A percentile compares a stretch with the other conserved stretches of the same genome.
Conservation (phyloP, 148 eudicot genomes). For the Chenopodium suecicum region DNA sequence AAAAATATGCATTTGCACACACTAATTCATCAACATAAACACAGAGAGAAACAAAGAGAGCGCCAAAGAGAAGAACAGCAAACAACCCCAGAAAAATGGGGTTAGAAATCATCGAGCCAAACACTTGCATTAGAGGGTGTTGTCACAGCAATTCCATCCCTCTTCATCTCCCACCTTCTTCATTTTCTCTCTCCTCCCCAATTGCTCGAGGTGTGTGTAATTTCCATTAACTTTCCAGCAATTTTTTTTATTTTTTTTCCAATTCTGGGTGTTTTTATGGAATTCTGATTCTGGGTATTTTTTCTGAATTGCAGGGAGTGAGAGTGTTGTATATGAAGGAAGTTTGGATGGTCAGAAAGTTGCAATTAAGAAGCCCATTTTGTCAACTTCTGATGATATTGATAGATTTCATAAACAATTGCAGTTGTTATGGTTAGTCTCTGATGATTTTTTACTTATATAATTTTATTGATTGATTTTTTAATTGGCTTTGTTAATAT, state of each 20-base stretch:
- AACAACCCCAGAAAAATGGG: conserved; percentile 32
- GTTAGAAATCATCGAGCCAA: conserved; percentile 56
- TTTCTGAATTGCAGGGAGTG: conserved; percentile 51
- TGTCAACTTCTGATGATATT: conserved; percentile 84
- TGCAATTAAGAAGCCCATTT: conserved; percentile 81
- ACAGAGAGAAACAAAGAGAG: background rate
- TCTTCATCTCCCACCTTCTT: conserved; percentile 74
- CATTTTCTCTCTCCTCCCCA: conserved; percentile 58
- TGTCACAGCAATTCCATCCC: conserved; percentile 79
- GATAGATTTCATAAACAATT: conserved; percentile 82
- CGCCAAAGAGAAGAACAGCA: background rate
- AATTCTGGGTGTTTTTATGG: background rate
- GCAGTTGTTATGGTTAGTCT: conserved; percentile 69
- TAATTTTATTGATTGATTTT: background rate
- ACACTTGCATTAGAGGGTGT: conserved; percentile 84
- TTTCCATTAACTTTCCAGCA: background rate
- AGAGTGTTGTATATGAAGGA: conserved; percentile 89
- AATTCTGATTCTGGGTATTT: conserved; percentile 4
- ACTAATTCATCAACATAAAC: too few species aligned
- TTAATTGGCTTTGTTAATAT: too few species aligned
- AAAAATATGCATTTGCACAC: background rate
- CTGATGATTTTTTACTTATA: background rate
- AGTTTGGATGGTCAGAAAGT: conserved; percentile 63
- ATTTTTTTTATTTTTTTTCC: too few species aligned
- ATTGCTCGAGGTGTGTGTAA: conserved; percentile 64